These are phyloP conservation scores for Alternaria longipes DNA, from an alignment of 2,329 filamentous ascomycete genomes.

Conservation along the genomic window DNA sequence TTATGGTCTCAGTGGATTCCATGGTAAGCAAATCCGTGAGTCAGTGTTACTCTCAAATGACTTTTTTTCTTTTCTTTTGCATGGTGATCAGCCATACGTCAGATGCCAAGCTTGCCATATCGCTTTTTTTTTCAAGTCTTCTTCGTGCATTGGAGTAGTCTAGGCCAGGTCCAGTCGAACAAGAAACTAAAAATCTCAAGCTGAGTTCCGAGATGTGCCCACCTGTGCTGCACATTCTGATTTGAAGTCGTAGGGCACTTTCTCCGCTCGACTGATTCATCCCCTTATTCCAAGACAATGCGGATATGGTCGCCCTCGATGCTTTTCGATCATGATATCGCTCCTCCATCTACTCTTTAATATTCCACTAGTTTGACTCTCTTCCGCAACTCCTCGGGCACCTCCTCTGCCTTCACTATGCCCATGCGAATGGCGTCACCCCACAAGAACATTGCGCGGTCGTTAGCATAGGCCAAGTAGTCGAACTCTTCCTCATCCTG, in stretches of 20 bases:
- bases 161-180: not conserved
- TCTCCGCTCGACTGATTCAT: not conserved
- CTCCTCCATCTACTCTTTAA: constrained; percentile 44
- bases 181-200: not conserved
- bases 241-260: not conserved
- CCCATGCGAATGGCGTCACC: constrained; percentile 84
- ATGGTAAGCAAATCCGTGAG: not conserved
- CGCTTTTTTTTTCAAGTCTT: not conserved
- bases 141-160: not conserved
- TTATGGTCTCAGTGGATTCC: not conserved
- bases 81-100: not conserved
- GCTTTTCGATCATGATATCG: not conserved
- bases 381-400: constrained; percentile 72
- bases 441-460: constrained; percentile 93
- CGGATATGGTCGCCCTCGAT: not conserved
- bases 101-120: not conserved
- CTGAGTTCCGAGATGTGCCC: not conserved
- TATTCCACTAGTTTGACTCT: constrained; percentile 76
- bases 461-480: constrained; percentile 90
- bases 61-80: too few species aligned
- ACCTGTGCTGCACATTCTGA: not conserved
- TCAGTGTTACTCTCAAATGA: not conserved
- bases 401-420: constrained; percentile 75
- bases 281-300: not conserved
- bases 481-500: constrained; percentile 80